Evolutionary conservation across 352 stramenopile species (phyloP), one percentile per base, ranked within the genome.

Genomic region (Pythium aristosporum): DNA sequence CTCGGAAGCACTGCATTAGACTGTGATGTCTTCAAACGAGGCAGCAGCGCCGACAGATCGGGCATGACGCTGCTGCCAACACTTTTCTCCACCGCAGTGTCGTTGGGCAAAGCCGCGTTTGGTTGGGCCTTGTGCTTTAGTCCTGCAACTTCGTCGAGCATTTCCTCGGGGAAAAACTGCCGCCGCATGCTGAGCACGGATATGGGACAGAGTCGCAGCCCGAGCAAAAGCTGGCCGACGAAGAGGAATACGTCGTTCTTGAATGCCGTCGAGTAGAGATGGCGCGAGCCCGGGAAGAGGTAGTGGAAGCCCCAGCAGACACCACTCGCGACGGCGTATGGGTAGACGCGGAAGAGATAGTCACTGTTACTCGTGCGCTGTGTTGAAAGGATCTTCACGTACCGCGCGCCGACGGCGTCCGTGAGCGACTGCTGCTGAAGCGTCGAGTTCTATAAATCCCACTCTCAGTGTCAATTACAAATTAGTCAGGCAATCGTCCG

Each of bases 341-440:
- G 89, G 55, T 94, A 96, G n/a, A 95, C 77, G 21, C 82, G 77
- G 69, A 96, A 96, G 65, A 96, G 79, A 60, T 94, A 89, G 68
- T 97, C 89, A 55, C 85, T 88, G 63, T 79, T 92, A 37, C 74
- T 74, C 6, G 63, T 69, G 18, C 78, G 85, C 43, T 96, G 73
- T 18, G 71, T 67, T 51, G 78, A 74, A 12, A 96, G 76, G 67
- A 96, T 82, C 67, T 92, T 85, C 41, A 96, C 81, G 65, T 96
- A 96, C 47, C 88, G 77, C 23, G 72, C 64, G 49, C 84, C 87
- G 23, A 96, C 86, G 12, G 75, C 69, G 10, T 88, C 79, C 41
- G 91, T 74, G 18, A 96, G 79, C 46, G 80, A 63, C 58, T 67
- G 76, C 55, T 96, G 87, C 61, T 93, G 76, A 2, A 61, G 52